Base-by-base conservation (phyloP, 345 rosid species). In the Theobroma cacao region DNA sequence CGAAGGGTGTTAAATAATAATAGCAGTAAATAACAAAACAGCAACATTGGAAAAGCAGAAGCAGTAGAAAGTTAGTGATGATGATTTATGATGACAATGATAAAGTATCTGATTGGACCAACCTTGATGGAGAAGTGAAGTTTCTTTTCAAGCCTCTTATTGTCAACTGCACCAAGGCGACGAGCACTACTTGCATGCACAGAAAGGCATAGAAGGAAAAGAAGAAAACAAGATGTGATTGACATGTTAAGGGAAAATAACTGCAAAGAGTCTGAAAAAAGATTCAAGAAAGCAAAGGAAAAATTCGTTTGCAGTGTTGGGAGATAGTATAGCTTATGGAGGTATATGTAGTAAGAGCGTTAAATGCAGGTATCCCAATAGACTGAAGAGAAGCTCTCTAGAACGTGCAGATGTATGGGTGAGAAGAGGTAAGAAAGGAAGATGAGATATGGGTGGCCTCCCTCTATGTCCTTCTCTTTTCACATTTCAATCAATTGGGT, bases 331-430 rank as follows among this genome's bases (percentile, higher is more conserved):
- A 31, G 76, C 8, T 11, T 30, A 45, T 76, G 69, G 71, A 52
- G 64, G 80, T 81, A 86, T 82, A 78, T 85, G 89, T 82, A 53
- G 78, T 71, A 78, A 58, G 77, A 58, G 87, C 76, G 88, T 85
- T 88, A 88, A 91, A 85, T 88, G 89, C 76, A 81, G 81, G 77
- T 66, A 79, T 71, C 36, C 47, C 6, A 75, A 52, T 79, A 80
- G 81, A 66, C 65, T 74, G 63, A 82, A 71, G 82, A 61, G 75
- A 45, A 56, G 28, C 52, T 59, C 34, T 63, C 34, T 14, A 82
- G 88, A 85, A 88, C 91, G 85, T 88, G 93, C 87, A 85, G 78
- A 76, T 87, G 90, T 86, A 84, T 86, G 91, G 84, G 84, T 72
- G 48, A 81, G 61, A 7, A 81, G 75, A 34, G 79, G 86, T 74